Conservation (phyloP, 1,284 basidiomycete genomes). For the Gymnopus androsaceus region DNA sequence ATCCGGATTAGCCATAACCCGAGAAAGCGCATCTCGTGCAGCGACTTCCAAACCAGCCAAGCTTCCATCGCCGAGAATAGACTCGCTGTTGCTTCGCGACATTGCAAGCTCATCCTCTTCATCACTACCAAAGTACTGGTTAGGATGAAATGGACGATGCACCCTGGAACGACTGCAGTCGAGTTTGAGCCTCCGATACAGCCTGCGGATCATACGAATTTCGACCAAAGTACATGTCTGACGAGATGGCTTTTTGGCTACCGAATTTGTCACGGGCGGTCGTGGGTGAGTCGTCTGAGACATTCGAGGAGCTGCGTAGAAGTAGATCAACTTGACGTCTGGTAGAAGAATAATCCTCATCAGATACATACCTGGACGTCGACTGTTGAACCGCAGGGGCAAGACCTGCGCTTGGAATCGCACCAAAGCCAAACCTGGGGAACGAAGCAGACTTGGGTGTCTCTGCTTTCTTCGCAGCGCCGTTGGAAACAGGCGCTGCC, state of each 20-base stretch:
- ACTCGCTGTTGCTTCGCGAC: slow-evolving; percentile 40
- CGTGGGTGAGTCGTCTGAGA: slow-evolving; percentile 67
- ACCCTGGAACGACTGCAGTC: slow-evolving; percentile 86
- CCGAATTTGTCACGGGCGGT: slow-evolving; percentile 92
- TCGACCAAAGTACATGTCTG: slow-evolving; percentile 96
- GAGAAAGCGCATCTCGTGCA: slow-evolving; percentile 78
- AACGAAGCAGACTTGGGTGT: slow-evolving; percentile 55
- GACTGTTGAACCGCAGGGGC: slow-evolving; percentile 49
- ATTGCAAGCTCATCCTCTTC: slow-evolving; percentile 71
- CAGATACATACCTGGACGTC: slow-evolving; percentile 46
- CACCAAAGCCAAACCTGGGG: slow-evolving; percentile 86
- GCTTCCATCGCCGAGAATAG: slow-evolving; percentile 67
- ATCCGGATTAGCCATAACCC: slow-evolving; percentile 86
- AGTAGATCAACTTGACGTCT: neutral
- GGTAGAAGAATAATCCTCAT: neutral
- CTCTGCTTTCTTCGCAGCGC: slow-evolving; percentile 27
- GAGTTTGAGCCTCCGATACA: slow-evolving; percentile 76
- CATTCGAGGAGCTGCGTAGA: slow-evolving; percentile 29
- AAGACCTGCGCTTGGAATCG: slow-evolving; percentile 63
- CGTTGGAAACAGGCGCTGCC: slow-evolving; percentile 28
- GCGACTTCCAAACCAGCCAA: slow-evolving; percentile 75
- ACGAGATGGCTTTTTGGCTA: slow-evolving; percentile 91
- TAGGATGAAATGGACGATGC: slow-evolving; percentile 94
- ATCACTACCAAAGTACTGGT: slow-evolving; percentile 91
- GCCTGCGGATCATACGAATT: slow-evolving; percentile 83